Evolutionary conservation across 2,329 filamentous ascomycete genomes (phyloP).

Genomic region (Aspergillus novoparasiticus): DNA sequence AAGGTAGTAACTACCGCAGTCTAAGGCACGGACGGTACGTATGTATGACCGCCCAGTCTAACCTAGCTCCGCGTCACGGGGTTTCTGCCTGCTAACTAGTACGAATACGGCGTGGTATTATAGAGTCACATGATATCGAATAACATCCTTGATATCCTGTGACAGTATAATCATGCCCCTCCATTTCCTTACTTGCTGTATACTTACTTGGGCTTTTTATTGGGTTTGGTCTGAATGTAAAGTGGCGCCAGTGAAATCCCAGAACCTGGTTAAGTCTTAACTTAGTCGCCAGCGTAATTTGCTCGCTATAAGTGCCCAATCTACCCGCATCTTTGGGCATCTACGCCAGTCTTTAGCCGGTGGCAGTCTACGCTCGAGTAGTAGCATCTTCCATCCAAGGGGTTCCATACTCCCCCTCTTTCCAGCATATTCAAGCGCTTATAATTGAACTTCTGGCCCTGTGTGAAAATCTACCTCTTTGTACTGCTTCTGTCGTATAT

Average conservation of each 20-base stretch:
- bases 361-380: background rate
- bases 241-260: background rate
- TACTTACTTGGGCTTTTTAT: background rate
- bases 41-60: background rate
- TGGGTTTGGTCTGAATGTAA: background rate
- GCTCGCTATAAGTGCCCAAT: conserved; percentile 2
- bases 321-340: conserved; percentile 6
- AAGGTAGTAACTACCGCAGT: background rate
- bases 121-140: background rate
- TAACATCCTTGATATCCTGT: background rate
- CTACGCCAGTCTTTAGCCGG: background rate
- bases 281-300: background rate
- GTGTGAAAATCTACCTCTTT: background rate
- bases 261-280: background rate
- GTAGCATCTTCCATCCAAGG: background rate
- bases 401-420: background rate
- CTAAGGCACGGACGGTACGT: background rate
- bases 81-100: conserved; percentile 26
- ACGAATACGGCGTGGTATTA: background rate
- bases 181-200: background rate
- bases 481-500: background rate
- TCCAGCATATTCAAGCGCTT: background rate
- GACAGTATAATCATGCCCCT: background rate
- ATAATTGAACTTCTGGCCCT: background rate
- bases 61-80: conserved; percentile 32